These are phyloP conservation scores for Daedaleopsis sinensis DNA, from an alignment of 768 basidiomycete genomes.

Conservation along the genomic window DNA sequence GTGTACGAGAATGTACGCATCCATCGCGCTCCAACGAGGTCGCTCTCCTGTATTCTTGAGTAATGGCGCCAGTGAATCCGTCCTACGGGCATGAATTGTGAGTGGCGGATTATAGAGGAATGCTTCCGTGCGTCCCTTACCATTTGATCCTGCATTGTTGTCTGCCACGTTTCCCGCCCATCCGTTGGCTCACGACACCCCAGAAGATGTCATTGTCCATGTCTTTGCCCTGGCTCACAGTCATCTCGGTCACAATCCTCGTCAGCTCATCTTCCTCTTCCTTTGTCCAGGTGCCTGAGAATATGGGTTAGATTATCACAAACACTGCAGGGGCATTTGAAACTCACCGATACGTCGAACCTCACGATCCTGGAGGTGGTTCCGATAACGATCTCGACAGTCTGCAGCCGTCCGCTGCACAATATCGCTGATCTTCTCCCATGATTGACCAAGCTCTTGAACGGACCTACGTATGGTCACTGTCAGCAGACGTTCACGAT, in stretches of 20 bases:
- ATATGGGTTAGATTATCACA: background rate
- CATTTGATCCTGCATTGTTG: conserved; percentile 91
- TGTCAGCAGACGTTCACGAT: background rate
- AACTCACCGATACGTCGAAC: conserved; percentile 57
- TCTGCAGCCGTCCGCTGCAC: conserved; percentile 81
- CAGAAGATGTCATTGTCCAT: conserved; percentile 83
- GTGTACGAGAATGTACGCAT: conserved; percentile 80
- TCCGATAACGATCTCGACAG: conserved; percentile 85
- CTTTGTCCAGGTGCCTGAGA: conserved; percentile 68
- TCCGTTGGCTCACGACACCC: conserved; percentile 73
- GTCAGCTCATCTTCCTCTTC: conserved; percentile 80
- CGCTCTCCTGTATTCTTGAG: conserved; percentile 73
- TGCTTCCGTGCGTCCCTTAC: conserved; percentile 39
- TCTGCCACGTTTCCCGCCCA: conserved; percentile 75
- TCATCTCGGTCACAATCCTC: conserved; percentile 75
- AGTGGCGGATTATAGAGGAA: background rate
- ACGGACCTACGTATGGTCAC: conserved; percentile 56
- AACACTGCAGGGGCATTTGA: background rate
- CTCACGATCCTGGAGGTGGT: conserved; percentile 73
- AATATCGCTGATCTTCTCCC: conserved; percentile 73
- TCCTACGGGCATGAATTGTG: conserved; percentile 47
- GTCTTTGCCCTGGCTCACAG: conserved; percentile 67
- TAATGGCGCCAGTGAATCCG: conserved; percentile 71
- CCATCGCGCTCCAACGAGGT: conserved; percentile 74
- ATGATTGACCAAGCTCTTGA: conserved; percentile 67